phyloP scores from a whole-genome alignment of 2,329 filamentous ascomycete species.

The Fusarium proliferatum region DNA sequence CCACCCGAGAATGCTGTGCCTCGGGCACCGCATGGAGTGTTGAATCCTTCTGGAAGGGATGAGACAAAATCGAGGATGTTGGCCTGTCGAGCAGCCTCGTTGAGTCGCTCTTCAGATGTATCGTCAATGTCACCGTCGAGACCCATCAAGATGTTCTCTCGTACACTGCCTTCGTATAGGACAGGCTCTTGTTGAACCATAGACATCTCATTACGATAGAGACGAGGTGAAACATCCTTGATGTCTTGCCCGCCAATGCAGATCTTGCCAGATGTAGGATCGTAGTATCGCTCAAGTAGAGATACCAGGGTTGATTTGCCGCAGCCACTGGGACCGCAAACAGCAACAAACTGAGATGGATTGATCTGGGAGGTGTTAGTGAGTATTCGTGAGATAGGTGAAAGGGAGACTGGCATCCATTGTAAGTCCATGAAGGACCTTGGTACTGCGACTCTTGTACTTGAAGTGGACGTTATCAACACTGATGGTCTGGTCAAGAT shows the following conservation, averaged over 20 bases:
- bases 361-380: constrained; percentile 32
- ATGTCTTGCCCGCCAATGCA: constrained; percentile 45
- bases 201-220: constrained; percentile 49
- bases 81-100: constrained; percentile 58
- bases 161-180: constrained; percentile 61
- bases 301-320: constrained; percentile 70
- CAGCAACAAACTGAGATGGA: constrained; percentile 58
- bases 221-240: constrained; percentile 36
- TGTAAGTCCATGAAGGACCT: constrained; percentile 11
- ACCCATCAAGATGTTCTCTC: constrained; percentile 65
- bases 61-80: constrained; percentile 59
- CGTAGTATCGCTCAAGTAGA: constrained; percentile 59
- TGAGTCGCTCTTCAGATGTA: constrained; percentile 45
- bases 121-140: constrained; percentile 32
- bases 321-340: constrained; percentile 68
- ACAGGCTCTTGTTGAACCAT: constrained; percentile 56
- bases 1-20: constrained; percentile 74
- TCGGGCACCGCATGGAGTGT: constrained; percentile 68
- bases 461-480: constrained; percentile 18
- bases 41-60: constrained; percentile 57
- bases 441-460: constrained; percentile 13
- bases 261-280: constrained; percentile 48
- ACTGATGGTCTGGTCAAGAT: constrained; percentile 24
- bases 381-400: constrained; percentile 24
- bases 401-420: background rate